Evolutionary conservation across 2,329 filamentous ascomycete genomes (phyloP), one percentile per base, ranked within the genome.

Genomic region (Cercospora zeae-maydis): DNA sequence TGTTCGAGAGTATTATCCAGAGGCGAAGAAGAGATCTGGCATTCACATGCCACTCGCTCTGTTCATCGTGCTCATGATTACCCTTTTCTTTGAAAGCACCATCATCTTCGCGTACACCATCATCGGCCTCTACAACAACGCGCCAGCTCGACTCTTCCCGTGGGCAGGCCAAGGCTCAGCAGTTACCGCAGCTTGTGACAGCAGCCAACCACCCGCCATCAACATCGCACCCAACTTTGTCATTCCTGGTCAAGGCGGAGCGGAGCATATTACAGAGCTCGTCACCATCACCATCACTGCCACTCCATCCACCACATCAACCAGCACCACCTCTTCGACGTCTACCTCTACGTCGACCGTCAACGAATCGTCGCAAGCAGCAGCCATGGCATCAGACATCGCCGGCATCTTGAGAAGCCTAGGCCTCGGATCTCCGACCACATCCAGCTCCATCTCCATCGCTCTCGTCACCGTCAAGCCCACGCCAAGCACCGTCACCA

Each of bases 91-190:
- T 63, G 74, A 76, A 59, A 75, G 72, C 61, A 73, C 70, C 2
- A 59, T 74, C 31, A 70, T 77, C 19, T 76, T 77, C 64, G 71
- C 74, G 14, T 77, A 76, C 68, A 76, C 74, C 4, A 66, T 74
- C 33, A 74, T 77, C 36, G 75, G 74, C 8, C 72, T 77, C 8
- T 75, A 75, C 69, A 72, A 73, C 66, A 75, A 72, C 52, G 63
- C 74, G 0, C 74, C 73, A 14, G 55, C 66, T 13, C 63, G 67
- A 9, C 64, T 73, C 51, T 64, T 74, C 13, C 67, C 69, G 1
- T 68, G 66, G 67, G 64, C 67, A 10, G 64, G 65, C 9, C 60
- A 62, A 36, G 59, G 24, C 24, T 27, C 47, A 2, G 53, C 63
- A 16, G 56, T 66, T 9, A 59, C 65, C 11, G 16, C 27, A 14